These are phyloP conservation scores for Agaricus sinodeliciosus DNA, from an alignment of 768 basidiomycete species.

Conservation along the genomic window DNA sequence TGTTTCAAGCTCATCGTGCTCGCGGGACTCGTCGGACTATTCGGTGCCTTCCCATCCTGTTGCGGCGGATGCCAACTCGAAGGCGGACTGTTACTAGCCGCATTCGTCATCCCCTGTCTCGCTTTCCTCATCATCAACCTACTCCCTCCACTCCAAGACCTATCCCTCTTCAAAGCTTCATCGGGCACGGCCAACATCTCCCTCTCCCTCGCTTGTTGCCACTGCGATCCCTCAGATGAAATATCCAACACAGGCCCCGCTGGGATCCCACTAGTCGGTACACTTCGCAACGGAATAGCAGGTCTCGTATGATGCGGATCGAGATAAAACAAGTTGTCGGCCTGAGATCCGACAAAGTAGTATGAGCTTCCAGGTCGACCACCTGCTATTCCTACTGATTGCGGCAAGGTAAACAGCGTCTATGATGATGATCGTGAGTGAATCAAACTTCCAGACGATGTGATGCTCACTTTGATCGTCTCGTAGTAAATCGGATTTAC, in stretches of 20 bases:
- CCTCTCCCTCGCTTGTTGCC: no score
- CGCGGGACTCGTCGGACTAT: slow-evolving; percentile 36
- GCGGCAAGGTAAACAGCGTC: slow-evolving; percentile 88
- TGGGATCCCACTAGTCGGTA: slow-evolving; percentile 11
- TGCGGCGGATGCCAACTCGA: background rate
- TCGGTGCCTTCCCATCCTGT: slow-evolving; percentile 24
- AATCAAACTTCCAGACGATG: background rate
- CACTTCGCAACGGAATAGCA: slow-evolving; percentile 60
- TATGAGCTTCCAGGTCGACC: slow-evolving; percentile 96
- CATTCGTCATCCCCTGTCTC: background rate
- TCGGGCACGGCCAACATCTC: no score
- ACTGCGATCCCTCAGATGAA: background rate
- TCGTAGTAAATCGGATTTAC: slow-evolving; percentile 96
- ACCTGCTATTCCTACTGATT: slow-evolving; percentile 94
- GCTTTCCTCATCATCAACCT: background rate
- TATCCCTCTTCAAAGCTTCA: no score
- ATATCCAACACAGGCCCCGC: background rate
- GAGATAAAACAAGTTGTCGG: slow-evolving; percentile 78
- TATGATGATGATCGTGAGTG: slow-evolving; percentile 22
- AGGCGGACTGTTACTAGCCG: slow-evolving; percentile 13
- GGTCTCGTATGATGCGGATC: slow-evolving; percentile 78
- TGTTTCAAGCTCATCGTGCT: slow-evolving; percentile 37
- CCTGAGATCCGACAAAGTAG: slow-evolving; percentile 94
- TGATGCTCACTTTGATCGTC: slow-evolving; percentile 41
- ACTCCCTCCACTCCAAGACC: slow-evolving; percentile 4